Percentiles rank a stretch among this genome's conserved stretches.
phyloP scores from a whole-genome alignment of 768 basidiomycete species.

The Auriscalpium microsporum region DNA sequence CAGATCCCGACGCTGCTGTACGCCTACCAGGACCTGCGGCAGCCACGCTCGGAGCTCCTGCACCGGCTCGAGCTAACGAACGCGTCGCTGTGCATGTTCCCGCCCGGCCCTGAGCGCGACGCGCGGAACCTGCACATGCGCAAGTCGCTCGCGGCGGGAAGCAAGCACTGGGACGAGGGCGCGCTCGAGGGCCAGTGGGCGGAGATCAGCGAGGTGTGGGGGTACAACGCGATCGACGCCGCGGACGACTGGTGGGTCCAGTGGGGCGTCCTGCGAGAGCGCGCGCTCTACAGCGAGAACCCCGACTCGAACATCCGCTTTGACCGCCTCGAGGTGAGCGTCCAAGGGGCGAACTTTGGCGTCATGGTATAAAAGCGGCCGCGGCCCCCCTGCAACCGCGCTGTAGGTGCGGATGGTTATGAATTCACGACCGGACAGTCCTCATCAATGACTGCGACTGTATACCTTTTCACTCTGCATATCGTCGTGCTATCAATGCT shows the following conservation, averaged over 20 bases:
- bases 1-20: constrained; percentile 26
- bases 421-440: neutral
- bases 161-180: constrained; percentile 6
- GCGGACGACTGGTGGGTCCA: constrained; percentile 17
- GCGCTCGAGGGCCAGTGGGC: constrained; percentile 9
- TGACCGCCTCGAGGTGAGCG: neutral
- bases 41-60: constrained; percentile 5
- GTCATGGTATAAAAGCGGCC: neutral
- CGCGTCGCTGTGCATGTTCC: constrained; percentile 4
- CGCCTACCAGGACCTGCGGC: constrained; percentile 27
- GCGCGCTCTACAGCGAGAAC: neutral
- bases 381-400: neutral
- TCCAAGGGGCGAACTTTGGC: neutral
- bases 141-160: neutral
- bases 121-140: constrained; percentile 5
- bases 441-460: neutral
- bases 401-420: neutral
- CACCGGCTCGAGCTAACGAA: neutral
- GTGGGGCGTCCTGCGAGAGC: constrained; percentile 15
- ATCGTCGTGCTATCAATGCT: neutral
- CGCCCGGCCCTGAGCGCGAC: constrained; percentile 8
- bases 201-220: constrained; percentile 9
- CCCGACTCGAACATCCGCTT: neutral
- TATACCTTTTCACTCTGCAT: neutral
- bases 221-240: constrained; percentile 12